Evolutionary conservation across 2,329 filamentous ascomycete species (phyloP).

Genomic region (Botrytis pseudocinerea): DNA sequence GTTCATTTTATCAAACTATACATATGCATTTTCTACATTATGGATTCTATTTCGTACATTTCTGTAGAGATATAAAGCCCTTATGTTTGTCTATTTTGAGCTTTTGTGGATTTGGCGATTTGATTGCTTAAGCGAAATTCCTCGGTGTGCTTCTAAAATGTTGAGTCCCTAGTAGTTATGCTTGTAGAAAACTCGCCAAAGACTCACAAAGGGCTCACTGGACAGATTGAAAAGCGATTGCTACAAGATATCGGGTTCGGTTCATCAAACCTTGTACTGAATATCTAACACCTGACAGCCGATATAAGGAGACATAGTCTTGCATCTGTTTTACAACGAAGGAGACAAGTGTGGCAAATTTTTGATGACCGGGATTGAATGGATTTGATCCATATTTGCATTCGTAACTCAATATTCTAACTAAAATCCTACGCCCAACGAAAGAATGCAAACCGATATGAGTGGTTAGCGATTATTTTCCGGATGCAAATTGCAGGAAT

Average conservation of each 20-base stretch:
- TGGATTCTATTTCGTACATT: no score
- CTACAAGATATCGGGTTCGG: background rate
- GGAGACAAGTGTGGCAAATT: background rate
- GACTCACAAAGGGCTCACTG: no score
- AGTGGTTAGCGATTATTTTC: background rate
- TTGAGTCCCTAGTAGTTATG: no score
- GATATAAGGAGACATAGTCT: background rate
- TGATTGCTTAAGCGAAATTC: no score
- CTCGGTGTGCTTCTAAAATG: no score
- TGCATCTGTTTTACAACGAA: fast-evolving
- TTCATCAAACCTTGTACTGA: fast-evolving
- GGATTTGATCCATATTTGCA: background rate
- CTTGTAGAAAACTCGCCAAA: no score
- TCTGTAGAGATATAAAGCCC: no score
- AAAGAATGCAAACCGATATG: background rate
- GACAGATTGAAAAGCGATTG: background rate
- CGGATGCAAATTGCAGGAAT: background rate
- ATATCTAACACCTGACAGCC: fast-evolving
- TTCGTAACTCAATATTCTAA: background rate
- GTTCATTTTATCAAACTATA: no score
- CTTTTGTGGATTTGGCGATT: no score
- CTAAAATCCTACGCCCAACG: background rate
- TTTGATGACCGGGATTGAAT: background rate
- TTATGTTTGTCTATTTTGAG: no score
- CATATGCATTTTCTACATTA: no score